Evolutionary conservation across 2,329 filamentous ascomycete species (phyloP).

Genomic region (Lachnellula occidentalis): DNA sequence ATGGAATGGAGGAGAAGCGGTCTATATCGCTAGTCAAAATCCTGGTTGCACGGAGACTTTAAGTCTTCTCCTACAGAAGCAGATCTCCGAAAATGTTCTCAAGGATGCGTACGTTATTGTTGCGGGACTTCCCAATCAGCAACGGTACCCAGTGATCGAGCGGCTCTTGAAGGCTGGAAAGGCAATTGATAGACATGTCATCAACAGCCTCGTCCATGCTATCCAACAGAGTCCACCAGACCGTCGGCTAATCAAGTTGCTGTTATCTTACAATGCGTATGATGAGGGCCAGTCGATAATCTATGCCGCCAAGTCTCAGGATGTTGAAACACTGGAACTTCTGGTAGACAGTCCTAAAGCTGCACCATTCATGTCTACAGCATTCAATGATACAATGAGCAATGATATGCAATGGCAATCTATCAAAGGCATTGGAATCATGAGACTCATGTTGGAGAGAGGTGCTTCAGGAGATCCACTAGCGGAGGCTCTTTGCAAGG

Average conservation of each 20-base stretch:
- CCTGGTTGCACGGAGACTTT: conserved; percentile 7
- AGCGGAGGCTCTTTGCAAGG: conserved; percentile 47
- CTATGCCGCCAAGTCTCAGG: conserved; percentile 5
- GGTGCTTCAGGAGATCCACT: conserved; percentile 47
- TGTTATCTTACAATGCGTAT: conserved; percentile 44
- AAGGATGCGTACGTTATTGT: conserved; percentile 7
- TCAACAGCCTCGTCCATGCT: conserved; percentile 9
- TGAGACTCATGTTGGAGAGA: conserved; percentile 44
- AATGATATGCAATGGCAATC: conserved; percentile 47
- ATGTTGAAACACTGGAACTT: conserved; percentile 9
- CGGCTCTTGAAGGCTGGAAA: conserved; percentile 15
- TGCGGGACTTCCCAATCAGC: conserved; percentile 4
- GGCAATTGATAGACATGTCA: conserved; percentile 9
- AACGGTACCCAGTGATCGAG: conserved; percentile 7
- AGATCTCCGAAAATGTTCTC: conserved; percentile 6
- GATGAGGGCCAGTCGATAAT: conserved; percentile 49
- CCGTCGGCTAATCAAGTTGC: conserved; percentile 37
- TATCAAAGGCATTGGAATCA: conserved; percentile 15
- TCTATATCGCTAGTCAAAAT: conserved; percentile 8
- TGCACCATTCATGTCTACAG: conserved; percentile 23
- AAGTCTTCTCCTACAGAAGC: conserved; percentile 4
- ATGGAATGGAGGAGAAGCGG: conserved; percentile 12
- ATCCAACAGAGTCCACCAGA: conserved; percentile 9
- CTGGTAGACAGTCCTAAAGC: conserved; percentile 30
- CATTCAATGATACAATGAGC: conserved; percentile 42